Conservation (phyloP, 1,284 basidiomycete species). For the Neonothopanus nambi region DNA sequence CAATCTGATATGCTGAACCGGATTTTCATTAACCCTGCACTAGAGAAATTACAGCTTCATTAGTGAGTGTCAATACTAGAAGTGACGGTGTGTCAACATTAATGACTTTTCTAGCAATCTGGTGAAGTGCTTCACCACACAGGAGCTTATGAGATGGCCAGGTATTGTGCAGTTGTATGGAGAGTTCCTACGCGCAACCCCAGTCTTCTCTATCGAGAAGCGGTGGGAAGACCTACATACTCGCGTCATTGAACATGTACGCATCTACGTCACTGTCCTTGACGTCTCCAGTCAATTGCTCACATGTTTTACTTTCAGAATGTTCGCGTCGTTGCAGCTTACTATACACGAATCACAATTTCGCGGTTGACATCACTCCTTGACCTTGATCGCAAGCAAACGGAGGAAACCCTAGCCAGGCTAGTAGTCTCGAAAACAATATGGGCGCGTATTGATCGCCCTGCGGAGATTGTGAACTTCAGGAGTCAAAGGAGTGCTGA, state of each 20-base stretch:
- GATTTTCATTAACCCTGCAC: conserved; percentile 74
- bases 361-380: conserved; percentile 83
- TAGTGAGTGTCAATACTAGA: conserved; percentile 57
- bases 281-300: conserved; percentile 10
- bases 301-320: conserved; percentile 60
- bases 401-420: conserved; percentile 86
- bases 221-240: conserved; percentile 96
- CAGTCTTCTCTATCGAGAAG: conserved; percentile 79
- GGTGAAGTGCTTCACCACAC: conserved; percentile 94
- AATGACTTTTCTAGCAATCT: conserved; percentile 65
- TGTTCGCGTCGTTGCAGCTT: conserved; percentile 90
- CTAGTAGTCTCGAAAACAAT: conserved; percentile 91
- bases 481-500: conserved; percentile 76
- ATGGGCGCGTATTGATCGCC: conserved; percentile 94
- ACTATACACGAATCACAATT: conserved; percentile 94
- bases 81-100: conserved; percentile 9
- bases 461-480: conserved; percentile 88
- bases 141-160: conserved; percentile 97
- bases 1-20: conserved; percentile 96
- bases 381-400: conserved; percentile 79
- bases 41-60: conserved; percentile 83
- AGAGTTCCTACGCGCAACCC: conserved; percentile 75
- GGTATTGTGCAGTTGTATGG: conserved; percentile 94
- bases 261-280: conserved; percentile 31
- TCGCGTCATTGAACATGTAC: conserved; percentile 94